Evolutionary conservation across 23 red algal genomes (phyloP).

Genomic region (Cyanidioschyzon merolae): DNA sequence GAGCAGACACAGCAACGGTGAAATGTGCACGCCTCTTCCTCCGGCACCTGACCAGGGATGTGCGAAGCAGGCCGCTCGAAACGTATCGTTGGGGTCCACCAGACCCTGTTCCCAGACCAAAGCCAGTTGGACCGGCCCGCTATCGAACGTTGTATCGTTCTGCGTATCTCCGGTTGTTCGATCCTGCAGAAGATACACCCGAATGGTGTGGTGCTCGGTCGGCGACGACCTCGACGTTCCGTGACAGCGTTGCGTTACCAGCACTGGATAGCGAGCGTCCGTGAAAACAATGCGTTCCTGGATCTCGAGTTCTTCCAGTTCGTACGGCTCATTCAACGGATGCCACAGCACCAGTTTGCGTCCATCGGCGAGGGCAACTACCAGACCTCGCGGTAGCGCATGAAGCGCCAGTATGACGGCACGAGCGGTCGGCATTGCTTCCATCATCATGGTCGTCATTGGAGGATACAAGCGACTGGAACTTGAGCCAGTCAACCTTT

Average conservation of each 20-base stretch:
- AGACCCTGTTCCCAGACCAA: neutral
- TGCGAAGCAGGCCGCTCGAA: neutral
- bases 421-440: neutral
- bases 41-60: neutral
- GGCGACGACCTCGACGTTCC: neutral
- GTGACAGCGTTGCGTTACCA: neutral
- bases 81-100: neutral
- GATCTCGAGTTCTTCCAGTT: neutral
- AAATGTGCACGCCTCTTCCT: no score
- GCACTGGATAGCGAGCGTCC: neutral
- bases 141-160: neutral
- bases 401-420: neutral
- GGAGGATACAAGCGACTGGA: neutral
- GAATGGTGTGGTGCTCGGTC: neutral
- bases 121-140: neutral
- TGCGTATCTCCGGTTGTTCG: neutral
- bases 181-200: neutral
- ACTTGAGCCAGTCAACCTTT: neutral
- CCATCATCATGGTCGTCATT: neutral
- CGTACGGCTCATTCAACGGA: neutral
- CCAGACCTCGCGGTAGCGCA: neutral
- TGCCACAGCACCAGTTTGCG: neutral
- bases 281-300: conserved; percentile 1
- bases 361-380: conserved; percentile 1
- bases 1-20: conserved; percentile 11